Evolutionary conservation across 306 rosid genomes (phyloP).

Genomic region (Cicer pinnatifidum): DNA sequence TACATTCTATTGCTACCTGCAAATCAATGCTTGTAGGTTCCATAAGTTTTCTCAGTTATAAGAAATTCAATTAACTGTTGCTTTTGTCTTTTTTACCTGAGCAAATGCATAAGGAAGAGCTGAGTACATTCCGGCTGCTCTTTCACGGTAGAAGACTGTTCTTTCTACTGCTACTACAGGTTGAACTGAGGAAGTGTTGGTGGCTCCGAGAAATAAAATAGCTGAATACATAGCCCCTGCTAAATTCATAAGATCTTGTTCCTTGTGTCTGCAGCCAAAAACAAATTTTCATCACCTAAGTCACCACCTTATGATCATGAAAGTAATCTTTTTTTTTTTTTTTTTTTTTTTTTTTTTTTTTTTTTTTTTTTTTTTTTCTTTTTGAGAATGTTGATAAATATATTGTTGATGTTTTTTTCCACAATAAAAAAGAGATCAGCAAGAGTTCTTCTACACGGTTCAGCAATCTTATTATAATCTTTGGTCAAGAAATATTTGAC

Average conservation of each 20-base stretch:
- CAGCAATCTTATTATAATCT: background rate
- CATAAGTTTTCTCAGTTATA: constrained; percentile 18
- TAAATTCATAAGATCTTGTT: constrained; percentile 57
- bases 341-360: background rate
- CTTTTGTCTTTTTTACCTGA: constrained; percentile 50
- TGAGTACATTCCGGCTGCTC: constrained; percentile 65
- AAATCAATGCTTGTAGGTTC: constrained; percentile 30
- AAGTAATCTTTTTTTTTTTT: background rate
- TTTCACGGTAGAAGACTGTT: constrained; percentile 63
- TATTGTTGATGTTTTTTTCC: background rate
- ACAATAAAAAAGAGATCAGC: background rate
- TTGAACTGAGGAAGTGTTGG: constrained; percentile 50
- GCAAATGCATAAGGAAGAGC: constrained; percentile 62
- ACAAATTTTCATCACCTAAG: constrained; percentile 4
- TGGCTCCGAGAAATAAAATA: constrained; percentile 56
- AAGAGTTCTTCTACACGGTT: constrained; percentile 11
- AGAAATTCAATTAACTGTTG: constrained; percentile 20
- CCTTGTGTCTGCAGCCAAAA: constrained; percentile 46
- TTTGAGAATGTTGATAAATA: constrained; percentile 20
- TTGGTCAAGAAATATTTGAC: background rate
- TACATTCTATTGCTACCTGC: constrained; percentile 62
- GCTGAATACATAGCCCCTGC: constrained; percentile 53
- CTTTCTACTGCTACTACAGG: constrained; percentile 60
- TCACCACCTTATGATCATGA: constrained; percentile 14
- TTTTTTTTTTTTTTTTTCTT: background rate